Conservation (phyloP, 257 asterid species). For the Vinca minor region DNA sequence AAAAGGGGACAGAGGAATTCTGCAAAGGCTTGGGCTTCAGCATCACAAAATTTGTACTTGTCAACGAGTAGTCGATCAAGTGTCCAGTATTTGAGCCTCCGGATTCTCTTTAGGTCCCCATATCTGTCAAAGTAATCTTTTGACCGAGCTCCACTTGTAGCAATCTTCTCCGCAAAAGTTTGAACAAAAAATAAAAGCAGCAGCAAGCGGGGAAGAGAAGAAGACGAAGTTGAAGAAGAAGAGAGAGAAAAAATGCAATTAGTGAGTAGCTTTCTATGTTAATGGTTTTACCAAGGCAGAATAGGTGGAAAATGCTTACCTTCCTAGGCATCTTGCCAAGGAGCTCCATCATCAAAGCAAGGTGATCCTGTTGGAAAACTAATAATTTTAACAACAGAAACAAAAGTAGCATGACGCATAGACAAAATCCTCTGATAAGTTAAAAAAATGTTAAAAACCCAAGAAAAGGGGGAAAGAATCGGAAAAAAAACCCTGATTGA, state of each 20-base stretch:
- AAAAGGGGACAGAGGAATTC: slow-evolving; percentile 70
- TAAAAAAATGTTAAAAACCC: no score
- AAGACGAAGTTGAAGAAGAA: not conserved
- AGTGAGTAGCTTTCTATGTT: not conserved
- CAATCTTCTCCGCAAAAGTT: slow-evolving; percentile 59
- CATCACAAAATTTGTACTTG: slow-evolving; percentile 48
- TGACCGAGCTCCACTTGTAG: slow-evolving; percentile 69
- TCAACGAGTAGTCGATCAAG: slow-evolving; percentile 70
- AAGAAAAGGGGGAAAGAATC: no score
- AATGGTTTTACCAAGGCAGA: slow-evolving; percentile 17
- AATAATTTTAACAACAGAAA: slow-evolving; percentile 15
- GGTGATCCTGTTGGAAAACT: slow-evolving; percentile 63
- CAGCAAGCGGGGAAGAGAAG: not conserved
- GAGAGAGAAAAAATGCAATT: not conserved
- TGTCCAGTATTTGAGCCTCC: slow-evolving; percentile 65
- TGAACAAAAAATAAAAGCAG: slow-evolving; percentile 1
- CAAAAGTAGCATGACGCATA: slow-evolving; percentile 6
- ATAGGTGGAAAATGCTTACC: slow-evolving; percentile 30
- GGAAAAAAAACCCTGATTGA: no score
- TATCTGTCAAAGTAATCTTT: slow-evolving; percentile 85
- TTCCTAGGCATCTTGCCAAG: slow-evolving; percentile 93
- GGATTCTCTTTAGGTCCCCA: slow-evolving; percentile 91
- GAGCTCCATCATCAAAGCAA: slow-evolving; percentile 95
- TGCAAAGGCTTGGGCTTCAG: slow-evolving; percentile 63
- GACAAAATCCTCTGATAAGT: no score